Conservation (phyloP, 1,139 yeast species). For the Scheffersomyces segobiensis region DNA sequence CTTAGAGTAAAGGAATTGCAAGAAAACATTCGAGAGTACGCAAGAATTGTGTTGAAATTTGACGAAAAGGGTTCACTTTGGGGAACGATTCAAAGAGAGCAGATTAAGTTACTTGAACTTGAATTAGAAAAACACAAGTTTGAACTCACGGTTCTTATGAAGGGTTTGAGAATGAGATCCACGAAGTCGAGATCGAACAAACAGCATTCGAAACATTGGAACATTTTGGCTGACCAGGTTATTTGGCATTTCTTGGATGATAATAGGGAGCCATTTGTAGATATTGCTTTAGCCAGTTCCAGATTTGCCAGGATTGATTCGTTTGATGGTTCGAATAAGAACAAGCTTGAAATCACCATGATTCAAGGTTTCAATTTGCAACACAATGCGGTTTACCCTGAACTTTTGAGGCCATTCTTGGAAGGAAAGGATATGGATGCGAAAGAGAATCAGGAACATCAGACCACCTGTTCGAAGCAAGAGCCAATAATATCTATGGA, state of each 20-base stretch:
- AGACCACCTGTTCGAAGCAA: slow-evolving; percentile 4
- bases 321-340: slow-evolving; percentile 57
- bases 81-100: slow-evolving; percentile 23
- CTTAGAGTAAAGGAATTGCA: slow-evolving; percentile 57
- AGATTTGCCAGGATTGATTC: slow-evolving; percentile 60
- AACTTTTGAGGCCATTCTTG: slow-evolving; percentile 59
- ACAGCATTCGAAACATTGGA: slow-evolving; percentile 31
- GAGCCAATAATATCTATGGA: slow-evolving; percentile 51
- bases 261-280: slow-evolving; percentile 64
- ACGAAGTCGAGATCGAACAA: slow-evolving; percentile 32
- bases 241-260: slow-evolving; percentile 71
- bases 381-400: slow-evolving; percentile 64
- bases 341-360: slow-evolving; percentile 59
- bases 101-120: slow-evolving; percentile 46
- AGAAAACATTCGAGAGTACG: slow-evolving; percentile 46
- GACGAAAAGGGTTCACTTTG: slow-evolving; percentile 28
- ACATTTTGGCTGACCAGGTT: slow-evolving; percentile 59
- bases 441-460: slow-evolving; percentile 5
- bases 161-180: slow-evolving; percentile 59
- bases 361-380: slow-evolving; percentile 73
- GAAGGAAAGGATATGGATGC: slow-evolving; percentile 10
- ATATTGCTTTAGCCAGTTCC: slow-evolving; percentile 66
- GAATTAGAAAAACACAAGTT: slow-evolving; percentile 58
- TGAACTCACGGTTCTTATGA: slow-evolving; percentile 66
- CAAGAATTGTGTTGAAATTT: slow-evolving; percentile 47